A percentile compares a stretch with the other conserved stretches of the same genome.
These are phyloP conservation scores for Sporothrix dimorphospora DNA, from an alignment of 2,329 filamentous ascomycete species.

Conservation along the genomic window DNA sequence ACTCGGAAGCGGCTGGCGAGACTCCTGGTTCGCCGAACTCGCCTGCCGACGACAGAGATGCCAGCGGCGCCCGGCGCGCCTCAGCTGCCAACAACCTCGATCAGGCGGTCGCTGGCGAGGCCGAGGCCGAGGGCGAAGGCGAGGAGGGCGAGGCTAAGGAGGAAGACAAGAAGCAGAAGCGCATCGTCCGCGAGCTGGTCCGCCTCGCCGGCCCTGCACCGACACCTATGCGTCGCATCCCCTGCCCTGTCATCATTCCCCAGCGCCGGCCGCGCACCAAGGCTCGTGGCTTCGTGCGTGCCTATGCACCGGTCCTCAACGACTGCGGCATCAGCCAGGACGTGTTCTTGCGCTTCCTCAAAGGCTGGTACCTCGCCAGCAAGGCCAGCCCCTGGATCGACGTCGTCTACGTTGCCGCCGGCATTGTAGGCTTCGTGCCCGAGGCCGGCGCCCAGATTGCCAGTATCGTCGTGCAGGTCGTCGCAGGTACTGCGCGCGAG, in stretches of 20 bases:
- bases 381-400: conserved; percentile 36
- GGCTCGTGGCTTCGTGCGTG: conserved; percentile 45
- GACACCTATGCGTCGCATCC: conserved; percentile 31
- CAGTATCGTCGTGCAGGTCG: conserved; percentile 36
- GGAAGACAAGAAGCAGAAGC: conserved; percentile 32
- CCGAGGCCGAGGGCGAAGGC: neutral
- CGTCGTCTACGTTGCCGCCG: conserved; percentile 34
- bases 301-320: conserved; percentile 44
- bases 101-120: neutral
- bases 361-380: conserved; percentile 39
- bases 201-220: conserved; percentile 34
- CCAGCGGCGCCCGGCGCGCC: neutral
- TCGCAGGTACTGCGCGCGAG: conserved; percentile 37
- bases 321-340: conserved; percentile 43
- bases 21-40: neutral
- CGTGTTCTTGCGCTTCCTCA: conserved; percentile 44
- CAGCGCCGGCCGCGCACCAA: conserved; percentile 44
- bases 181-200: conserved; percentile 34
- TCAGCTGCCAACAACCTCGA: neutral
- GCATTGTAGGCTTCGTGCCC: conserved; percentile 38
- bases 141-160: conserved; percentile 29
- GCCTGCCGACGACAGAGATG: neutral
- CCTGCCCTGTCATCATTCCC: conserved; percentile 45
- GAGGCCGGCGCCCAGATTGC: conserved; percentile 40
- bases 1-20: conserved; percentile 21